Evolutionary conservation across 1,284 basidiomycete genomes (phyloP).

Genomic region (Entoloma clypeatum): DNA sequence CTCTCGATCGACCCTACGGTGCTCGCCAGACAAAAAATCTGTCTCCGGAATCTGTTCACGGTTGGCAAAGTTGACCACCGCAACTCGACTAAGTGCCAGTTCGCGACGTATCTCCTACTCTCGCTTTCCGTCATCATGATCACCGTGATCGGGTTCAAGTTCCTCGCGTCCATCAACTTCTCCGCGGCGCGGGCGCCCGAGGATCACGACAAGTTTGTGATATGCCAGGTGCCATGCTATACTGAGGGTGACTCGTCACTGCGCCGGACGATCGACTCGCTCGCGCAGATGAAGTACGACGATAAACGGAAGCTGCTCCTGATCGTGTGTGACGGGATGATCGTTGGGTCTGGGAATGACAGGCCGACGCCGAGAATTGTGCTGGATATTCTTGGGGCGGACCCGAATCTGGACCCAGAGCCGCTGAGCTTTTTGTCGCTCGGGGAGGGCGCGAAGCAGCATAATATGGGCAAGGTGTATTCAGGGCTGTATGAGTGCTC

Average conservation of each 20-base stretch:
- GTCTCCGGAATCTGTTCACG: slow-evolving; percentile 90
- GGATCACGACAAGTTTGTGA: slow-evolving; percentile 97
- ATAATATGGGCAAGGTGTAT: slow-evolving; percentile 99
- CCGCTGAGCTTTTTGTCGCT: slow-evolving; percentile 92
- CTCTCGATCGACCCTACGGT: slow-evolving; percentile 66
- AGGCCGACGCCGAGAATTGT: slow-evolving; percentile 91
- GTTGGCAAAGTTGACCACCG: slow-evolving; percentile 92
- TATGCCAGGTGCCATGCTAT: slow-evolving; percentile 98
- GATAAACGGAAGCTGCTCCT: slow-evolving; percentile 96
- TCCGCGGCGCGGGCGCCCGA: slow-evolving; percentile 82
- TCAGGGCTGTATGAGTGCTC: slow-evolving; percentile 92
- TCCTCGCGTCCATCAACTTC: slow-evolving; percentile 92
- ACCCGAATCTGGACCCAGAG: slow-evolving; percentile 91
- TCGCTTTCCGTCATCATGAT: slow-evolving; percentile 93
- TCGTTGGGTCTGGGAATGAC: slow-evolving; percentile 94
- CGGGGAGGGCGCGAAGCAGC: slow-evolving; percentile 93
- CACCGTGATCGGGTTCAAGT: slow-evolving; percentile 96
- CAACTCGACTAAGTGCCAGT: slow-evolving; percentile 87
- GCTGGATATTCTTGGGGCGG: slow-evolving; percentile 93
- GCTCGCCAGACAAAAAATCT: slow-evolving; percentile 79
- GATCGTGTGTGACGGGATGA: slow-evolving; percentile 98
- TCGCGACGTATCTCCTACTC: slow-evolving; percentile 90
- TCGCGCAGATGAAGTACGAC: slow-evolving; percentile 94
- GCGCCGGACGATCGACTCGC: slow-evolving; percentile 88
- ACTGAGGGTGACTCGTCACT: slow-evolving; percentile 92